Base-by-base conservation (phyloP, 2,329 filamentous ascomycete species). In the Alternaria gaisen region DNA sequence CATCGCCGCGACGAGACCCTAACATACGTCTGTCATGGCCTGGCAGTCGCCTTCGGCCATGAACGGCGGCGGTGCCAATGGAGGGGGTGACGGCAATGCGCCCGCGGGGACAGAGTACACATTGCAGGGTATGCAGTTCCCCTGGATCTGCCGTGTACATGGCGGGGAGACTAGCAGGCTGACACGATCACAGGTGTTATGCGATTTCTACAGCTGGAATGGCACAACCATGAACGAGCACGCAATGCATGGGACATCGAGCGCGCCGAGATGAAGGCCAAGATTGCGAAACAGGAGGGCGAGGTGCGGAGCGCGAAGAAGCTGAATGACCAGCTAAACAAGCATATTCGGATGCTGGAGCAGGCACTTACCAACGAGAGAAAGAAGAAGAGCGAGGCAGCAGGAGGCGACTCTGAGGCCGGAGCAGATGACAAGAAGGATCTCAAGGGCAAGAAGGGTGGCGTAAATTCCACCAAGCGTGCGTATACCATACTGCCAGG, bases 231-330 rank as follows among this genome's bases (percentile, higher is more conserved):
- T 80, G 95, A 99, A 82, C 91, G 95, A 81, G 95, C 97, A 77
- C 89, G 95, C 72, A 99, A 99, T 81, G 90, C 93, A 38, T 99
- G 95, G 95, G 95, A 99, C 80, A 99, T 99, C 77, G 95, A 99
- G 81, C 90, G 93, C 76, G 95, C 97, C 73, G 95, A 99, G 83
- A 98, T 99, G 95, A 97, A 97, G 83, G 93, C 92, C 69, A 90
- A 96, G 75, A 97, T 99, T 82, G 94, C 94, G 53, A 91, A 92
- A 73, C 87, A 98, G 67, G 95, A 99, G 81, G 95, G 95, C 56
- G 92, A 97, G 69, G 88, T 90, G 32, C 87, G 94, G 66, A 92
- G 94, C 68, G 90, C 92, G 52, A 95, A 97, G 80, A 91, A 92
- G 63, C 88, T 94, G 59, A 94, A 97, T 72, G 93, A 94, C 80